phyloP scores from a whole-genome alignment of 2,329 filamentous ascomycete genomes.

The Diplodia mutila region DNA sequence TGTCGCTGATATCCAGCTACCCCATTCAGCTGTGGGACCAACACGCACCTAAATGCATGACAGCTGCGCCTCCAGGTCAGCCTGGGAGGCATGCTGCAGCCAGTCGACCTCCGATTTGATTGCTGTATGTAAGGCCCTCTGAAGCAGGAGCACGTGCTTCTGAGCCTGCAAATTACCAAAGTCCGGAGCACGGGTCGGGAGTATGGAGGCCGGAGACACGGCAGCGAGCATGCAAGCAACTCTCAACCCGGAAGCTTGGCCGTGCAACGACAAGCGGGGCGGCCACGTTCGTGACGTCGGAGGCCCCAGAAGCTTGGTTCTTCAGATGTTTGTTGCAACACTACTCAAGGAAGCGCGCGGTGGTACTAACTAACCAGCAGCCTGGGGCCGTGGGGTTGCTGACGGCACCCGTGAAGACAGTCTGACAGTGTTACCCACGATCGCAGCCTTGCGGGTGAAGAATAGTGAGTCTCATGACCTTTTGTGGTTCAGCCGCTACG shows the following conservation, averaged over 20 bases:
- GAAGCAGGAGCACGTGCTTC: not conserved
- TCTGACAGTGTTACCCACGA: not conserved
- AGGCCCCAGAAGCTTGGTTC: not conserved
- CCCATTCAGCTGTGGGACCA: not conserved
- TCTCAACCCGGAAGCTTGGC: constrained; percentile 21
- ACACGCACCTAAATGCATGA: not conserved
- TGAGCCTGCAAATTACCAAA: not conserved
- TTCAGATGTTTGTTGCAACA: not conserved
- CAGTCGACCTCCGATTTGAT: not conserved
- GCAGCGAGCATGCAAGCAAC: constrained; percentile 7
- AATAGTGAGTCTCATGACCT: constrained; percentile 11
- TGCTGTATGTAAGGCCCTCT: not conserved
- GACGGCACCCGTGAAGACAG: too few species aligned
- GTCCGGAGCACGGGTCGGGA: not conserved
- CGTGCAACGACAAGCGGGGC: constrained; percentile 20
- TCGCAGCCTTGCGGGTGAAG: not conserved
- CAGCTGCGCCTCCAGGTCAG: not conserved
- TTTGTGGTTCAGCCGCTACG: not conserved
- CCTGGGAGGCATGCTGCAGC: not conserved
- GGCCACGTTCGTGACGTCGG: constrained; percentile 22
- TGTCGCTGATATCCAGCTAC: not conserved
- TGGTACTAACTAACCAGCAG: not conserved
- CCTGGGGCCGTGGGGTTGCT: not conserved
- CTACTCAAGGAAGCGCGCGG: not conserved
- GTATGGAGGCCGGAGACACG: not conserved